Evolutionary conservation across 2,329 filamentous ascomycete genomes (phyloP).

Genomic region (Aspergillus fischeri): DNA sequence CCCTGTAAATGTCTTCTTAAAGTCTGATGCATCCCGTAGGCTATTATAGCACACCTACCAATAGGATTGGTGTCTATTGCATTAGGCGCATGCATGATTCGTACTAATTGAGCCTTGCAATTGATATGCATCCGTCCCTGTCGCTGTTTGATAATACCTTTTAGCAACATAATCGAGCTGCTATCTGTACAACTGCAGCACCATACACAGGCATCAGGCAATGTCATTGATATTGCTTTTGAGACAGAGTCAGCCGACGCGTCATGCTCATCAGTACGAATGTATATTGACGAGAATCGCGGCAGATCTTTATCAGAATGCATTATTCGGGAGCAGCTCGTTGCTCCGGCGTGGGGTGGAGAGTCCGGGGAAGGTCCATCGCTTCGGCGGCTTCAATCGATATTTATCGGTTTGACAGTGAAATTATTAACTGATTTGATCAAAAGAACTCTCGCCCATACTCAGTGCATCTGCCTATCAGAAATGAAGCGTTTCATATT

Average conservation of each 20-base stretch:
- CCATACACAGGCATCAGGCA: slow-evolving; percentile 1
- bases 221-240: neutral
- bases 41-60: slow-evolving; percentile 6
- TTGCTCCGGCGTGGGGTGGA: neutral
- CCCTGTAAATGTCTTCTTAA: neutral
- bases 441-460: neutral
- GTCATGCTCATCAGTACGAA: neutral
- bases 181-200: slow-evolving; percentile 13
- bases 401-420: neutral
- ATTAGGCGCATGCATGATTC: slow-evolving; percentile 14
- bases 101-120: slow-evolving; percentile 19
- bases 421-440: neutral
- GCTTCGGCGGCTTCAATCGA: neutral
- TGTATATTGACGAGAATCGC: neutral
- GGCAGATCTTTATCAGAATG: neutral
- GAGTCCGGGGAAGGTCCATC: neutral
- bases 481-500: neutral
- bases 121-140: slow-evolving; percentile 24
- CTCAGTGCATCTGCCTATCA: neutral
- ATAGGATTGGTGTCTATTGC: slow-evolving; percentile 5
- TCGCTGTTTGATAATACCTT: slow-evolving; percentile 21
- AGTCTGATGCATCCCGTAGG: slow-evolving; percentile 1
- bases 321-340: neutral
- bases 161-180: slow-evolving; percentile 20
- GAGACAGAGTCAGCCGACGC: neutral